Evolutionary conservation across 1,284 basidiomycete genomes (phyloP).

Genomic region (Cryptococcus neoformans): DNA sequence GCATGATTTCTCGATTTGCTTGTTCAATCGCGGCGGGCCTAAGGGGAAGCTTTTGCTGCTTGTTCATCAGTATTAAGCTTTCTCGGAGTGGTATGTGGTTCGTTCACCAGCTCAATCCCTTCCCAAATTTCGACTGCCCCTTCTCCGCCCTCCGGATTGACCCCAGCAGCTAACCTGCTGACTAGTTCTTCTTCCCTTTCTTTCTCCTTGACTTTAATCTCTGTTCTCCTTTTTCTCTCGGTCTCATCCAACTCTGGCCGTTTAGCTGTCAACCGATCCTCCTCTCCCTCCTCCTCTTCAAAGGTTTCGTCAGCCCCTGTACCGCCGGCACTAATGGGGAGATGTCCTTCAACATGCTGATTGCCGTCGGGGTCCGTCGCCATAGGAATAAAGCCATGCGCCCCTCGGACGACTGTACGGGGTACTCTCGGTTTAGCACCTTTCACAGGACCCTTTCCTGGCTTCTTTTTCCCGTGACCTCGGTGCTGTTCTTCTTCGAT

Average conservation of each 20-base stretch:
- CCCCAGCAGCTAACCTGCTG: slow-evolving; percentile 73
- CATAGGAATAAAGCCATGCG: slow-evolving; percentile 32
- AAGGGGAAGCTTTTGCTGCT: slow-evolving; percentile 43
- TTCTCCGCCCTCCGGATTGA: slow-evolving; percentile 58
- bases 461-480: slow-evolving; percentile 19
- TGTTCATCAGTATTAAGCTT: not conserved
- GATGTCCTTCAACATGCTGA: slow-evolving; percentile 15
- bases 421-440: slow-evolving; percentile 24
- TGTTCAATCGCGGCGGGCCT: slow-evolving; percentile 79
- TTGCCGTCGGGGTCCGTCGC: slow-evolving; percentile 20
- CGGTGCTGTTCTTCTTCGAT: not conserved
- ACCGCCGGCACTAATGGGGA: slow-evolving; percentile 5
- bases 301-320: slow-evolving; percentile 1
- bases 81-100: not conserved
- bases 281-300: slow-evolving; percentile 28
- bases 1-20: slow-evolving; percentile 75
- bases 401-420: slow-evolving; percentile 33
- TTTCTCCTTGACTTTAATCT: slow-evolving; percentile 17
- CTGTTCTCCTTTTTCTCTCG: slow-evolving; percentile 40
- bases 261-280: slow-evolving; percentile 30
- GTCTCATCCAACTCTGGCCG: slow-evolving; percentile 38
- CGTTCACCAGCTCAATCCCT: slow-evolving; percentile 39
- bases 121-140: slow-evolving; percentile 44
- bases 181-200: slow-evolving; percentile 53
- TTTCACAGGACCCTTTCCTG: slow-evolving; percentile 27